Conservation (phyloP, 2,329 filamentous ascomycete species). For the Trichoderma atrobrunneum region DNA sequence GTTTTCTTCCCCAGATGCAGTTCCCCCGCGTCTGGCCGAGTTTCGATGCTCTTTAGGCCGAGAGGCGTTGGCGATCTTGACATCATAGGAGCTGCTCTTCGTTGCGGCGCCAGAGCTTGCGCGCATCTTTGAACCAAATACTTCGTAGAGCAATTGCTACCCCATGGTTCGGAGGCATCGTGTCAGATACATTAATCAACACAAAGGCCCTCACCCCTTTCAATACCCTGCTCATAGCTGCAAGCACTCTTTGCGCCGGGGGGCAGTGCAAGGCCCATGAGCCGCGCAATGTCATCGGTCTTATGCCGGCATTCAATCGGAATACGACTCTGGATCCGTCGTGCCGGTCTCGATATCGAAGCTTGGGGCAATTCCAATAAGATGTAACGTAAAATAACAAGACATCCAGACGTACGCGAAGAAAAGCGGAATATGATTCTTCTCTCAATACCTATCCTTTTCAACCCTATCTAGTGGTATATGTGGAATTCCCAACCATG, state of each 20-base stretch:
- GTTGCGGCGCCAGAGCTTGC: no score
- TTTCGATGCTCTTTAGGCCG: not conserved
- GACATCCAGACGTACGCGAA: not conserved
- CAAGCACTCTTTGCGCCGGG: not conserved
- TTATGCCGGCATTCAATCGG: conserved; percentile 16
- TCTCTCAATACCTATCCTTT: not conserved
- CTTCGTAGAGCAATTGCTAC: not conserved
- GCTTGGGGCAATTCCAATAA: not conserved
- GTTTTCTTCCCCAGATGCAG: not conserved
- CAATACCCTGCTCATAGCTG: no score
- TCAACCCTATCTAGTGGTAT: conserved; percentile 2
- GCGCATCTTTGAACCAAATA: not conserved
- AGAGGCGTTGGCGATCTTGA: not conserved
- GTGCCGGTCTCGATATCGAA: not conserved
- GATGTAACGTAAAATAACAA: not conserved
- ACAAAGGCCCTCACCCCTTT: no score
- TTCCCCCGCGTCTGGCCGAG: not conserved
- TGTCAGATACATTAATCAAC: not conserved
- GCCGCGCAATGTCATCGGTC: not conserved
- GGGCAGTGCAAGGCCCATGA: not conserved
- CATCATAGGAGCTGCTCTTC: not conserved
- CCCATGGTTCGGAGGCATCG: not conserved
- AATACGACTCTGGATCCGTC: conserved; percentile 5
- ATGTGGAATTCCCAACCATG: conserved; percentile 19
- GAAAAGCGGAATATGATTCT: not conserved